phyloP scores from a whole-genome alignment of 768 basidiomycete genomes.

The Serendipita vermifera region DNA sequence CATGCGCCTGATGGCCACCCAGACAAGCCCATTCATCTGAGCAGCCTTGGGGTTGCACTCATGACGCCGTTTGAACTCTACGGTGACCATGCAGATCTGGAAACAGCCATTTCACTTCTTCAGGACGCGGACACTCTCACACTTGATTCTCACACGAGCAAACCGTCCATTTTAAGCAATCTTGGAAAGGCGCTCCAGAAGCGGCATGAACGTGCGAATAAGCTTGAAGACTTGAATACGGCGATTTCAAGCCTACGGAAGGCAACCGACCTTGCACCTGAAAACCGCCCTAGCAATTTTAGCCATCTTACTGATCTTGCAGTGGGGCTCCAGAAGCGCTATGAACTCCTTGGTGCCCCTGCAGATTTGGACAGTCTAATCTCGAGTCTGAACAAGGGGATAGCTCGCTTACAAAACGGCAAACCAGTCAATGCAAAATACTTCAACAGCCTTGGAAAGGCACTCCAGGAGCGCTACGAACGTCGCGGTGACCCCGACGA shows the following conservation, averaged over 20 bases:
- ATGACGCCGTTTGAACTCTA: constrained; percentile 12
- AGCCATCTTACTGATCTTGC: too few relatives aligned
- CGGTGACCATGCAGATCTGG: neutral
- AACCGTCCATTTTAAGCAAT: constrained; percentile 11
- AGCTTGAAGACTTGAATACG: constrained; percentile 11
- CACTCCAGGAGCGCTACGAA: too few relatives aligned
- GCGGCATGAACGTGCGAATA: constrained; percentile 13
- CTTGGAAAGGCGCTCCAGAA: constrained; percentile 18
- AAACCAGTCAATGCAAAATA: too few relatives aligned
- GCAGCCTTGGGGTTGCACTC: constrained; percentile 14
- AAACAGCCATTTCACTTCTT: constrained; percentile 11
- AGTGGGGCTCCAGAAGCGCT: too few relatives aligned
- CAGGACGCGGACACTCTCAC: constrained; percentile 13
- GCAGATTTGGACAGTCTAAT: too few relatives aligned
- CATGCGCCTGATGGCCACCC: constrained; percentile 1
- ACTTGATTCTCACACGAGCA: constrained; percentile 4
- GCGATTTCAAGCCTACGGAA: neutral
- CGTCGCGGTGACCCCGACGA: too few relatives aligned
- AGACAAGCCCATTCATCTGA: neutral
- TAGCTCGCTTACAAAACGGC: too few relatives aligned
- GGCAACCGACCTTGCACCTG: constrained; percentile 11
- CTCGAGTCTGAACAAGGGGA: too few relatives aligned
- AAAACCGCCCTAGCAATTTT: too few relatives aligned
- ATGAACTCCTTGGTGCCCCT: too few relatives aligned
- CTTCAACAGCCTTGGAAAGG: too few relatives aligned